phyloP scores from a whole-genome alignment of 2,329 filamentous ascomycete genomes.

The Neurospora crassa region DNA sequence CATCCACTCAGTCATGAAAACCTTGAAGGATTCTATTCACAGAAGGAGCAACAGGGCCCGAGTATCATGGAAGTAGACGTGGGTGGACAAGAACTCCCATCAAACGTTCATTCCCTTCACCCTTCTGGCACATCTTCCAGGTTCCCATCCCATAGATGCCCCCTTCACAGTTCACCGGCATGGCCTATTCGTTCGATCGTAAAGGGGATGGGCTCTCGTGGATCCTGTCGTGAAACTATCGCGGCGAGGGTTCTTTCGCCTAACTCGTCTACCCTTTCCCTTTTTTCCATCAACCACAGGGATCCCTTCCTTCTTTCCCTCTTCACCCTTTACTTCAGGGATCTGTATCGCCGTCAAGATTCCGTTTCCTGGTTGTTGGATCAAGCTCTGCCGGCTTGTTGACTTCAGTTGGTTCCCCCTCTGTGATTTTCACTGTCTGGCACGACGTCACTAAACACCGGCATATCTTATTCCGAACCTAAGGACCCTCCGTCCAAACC shows the following conservation, averaged over 20 bases:
- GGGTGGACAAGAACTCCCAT: background rate
- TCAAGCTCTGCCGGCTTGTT: background rate
- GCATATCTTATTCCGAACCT: background rate
- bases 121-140: background rate
- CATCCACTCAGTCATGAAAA: background rate
- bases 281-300: background rate
- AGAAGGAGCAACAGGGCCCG: background rate
- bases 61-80: background rate
- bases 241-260: background rate
- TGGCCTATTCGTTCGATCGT: constrained; percentile 12
- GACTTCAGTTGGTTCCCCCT: background rate
- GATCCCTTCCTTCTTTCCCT: background rate
- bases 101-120: background rate
- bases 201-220: constrained; percentile 1
- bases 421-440: background rate
- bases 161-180: background rate
- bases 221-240: constrained; percentile 7
- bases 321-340: background rate
- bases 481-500: background rate
- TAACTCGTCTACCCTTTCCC: background rate
- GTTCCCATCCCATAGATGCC: background rate
- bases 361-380: background rate
- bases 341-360: background rate
- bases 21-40: background rate
- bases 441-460: background rate